A percentile compares a stretch with the other conserved stretches of the same genome.
Evolutionary conservation across 2,329 filamentous ascomycete species (phyloP).

Genomic region (Penicillium expansum): DNA sequence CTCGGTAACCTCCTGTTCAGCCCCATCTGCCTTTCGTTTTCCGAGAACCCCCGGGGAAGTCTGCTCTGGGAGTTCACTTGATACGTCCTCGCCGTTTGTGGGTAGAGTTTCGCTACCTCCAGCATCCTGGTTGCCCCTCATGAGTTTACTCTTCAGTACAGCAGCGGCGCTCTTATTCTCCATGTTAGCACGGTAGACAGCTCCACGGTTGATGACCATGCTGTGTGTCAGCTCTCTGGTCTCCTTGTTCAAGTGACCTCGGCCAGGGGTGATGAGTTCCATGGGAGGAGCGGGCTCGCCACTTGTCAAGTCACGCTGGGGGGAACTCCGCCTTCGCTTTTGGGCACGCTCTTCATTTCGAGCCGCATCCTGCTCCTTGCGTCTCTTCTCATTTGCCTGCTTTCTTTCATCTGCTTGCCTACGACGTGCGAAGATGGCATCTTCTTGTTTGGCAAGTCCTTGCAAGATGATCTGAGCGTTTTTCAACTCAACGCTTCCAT

Average conservation of each 20-base stretch:
- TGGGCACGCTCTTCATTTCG: conserved; percentile 47
- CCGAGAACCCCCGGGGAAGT: conserved; percentile 36
- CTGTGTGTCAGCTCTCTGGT: conserved; percentile 72
- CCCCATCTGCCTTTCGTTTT: conserved; percentile 66
- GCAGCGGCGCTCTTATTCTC: conserved; percentile 95
- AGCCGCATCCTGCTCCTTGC: conserved; percentile 67
- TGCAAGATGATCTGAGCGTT: conserved; percentile 84
- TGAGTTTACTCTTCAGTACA: conserved; percentile 76
- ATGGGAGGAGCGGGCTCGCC: conserved; percentile 44
- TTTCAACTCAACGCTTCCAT: conserved; percentile 84
- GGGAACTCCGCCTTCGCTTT: conserved; percentile 46
- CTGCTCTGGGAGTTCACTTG: conserved; percentile 26
- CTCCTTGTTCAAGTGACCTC: conserved; percentile 55
- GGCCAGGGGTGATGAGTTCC: conserved; percentile 57
- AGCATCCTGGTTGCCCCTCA: conserved; percentile 41
- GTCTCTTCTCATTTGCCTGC: conserved; percentile 73
- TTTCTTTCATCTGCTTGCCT: conserved; percentile 82
- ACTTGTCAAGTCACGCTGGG: conserved; percentile 38
- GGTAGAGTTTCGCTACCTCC: conserved; percentile 24
- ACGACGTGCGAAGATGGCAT: conserved; percentile 84
- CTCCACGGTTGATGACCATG: conserved; percentile 75
- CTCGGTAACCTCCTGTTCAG: conserved; percentile 59
- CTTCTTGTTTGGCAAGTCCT: conserved; percentile 87
- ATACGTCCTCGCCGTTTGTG: conserved; percentile 26
- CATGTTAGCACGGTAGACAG: conserved; percentile 65